These are phyloP conservation scores for Biscogniauxia mediterranea DNA, from an alignment of 2,329 filamentous ascomycete species.

Conservation along the genomic window DNA sequence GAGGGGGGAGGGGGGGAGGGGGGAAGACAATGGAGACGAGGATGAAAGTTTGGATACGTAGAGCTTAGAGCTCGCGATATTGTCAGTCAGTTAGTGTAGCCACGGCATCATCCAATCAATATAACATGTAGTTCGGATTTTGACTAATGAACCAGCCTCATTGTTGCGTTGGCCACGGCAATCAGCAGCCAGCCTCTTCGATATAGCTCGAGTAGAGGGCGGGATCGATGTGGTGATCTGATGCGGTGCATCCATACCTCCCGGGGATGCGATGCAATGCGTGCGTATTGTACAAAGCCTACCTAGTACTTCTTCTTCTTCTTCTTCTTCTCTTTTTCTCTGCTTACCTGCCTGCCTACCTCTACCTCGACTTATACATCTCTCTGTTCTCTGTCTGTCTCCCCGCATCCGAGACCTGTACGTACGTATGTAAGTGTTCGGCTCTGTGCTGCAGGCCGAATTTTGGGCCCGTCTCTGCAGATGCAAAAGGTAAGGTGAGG, in stretches of 20 bases:
- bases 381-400: no score
- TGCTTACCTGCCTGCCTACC: no score
- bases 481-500: neutral
- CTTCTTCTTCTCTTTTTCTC: no score
- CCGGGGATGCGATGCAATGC: no score
- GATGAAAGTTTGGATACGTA: no score
- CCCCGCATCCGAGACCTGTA: neutral
- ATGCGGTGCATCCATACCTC: neutral
- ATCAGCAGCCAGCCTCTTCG: neutral
- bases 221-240: neutral
- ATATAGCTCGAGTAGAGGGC: neutral
- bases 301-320: no score
- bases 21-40: neutral
- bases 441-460: neutral
- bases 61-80: neutral
- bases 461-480: neutral
- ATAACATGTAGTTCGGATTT: neutral
- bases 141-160: neutral
- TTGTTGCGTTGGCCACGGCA: neutral
- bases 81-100: neutral
- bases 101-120: neutral
- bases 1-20: neutral
- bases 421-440: neutral
- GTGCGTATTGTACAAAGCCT: no score
- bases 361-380: no score